These are phyloP conservation scores for Hippophae gyantsensis DNA, from an alignment of 306 rosid genomes.

Conservation along the genomic window DNA sequence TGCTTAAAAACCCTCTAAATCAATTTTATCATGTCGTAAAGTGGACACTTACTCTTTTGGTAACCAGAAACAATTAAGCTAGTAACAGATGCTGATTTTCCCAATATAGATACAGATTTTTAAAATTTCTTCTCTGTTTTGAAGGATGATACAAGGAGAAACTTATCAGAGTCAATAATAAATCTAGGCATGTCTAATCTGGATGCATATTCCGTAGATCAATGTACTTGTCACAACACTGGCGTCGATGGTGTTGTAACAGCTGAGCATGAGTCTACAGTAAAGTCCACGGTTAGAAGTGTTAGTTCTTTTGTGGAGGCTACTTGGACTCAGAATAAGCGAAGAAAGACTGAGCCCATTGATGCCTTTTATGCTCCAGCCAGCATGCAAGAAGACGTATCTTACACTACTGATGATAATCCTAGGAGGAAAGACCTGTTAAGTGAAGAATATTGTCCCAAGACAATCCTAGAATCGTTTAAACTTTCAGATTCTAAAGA, in stretches of 20 bases:
- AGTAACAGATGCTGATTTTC: slow-evolving; percentile 26
- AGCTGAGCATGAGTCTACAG: slow-evolving; percentile 22
- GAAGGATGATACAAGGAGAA: no score
- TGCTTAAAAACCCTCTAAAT: slow-evolving; percentile 2
- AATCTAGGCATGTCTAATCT: no score
- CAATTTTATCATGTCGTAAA: slow-evolving; percentile 16
- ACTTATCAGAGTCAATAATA: no score
- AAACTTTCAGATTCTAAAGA: slow-evolving; percentile 27
- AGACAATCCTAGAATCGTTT: slow-evolving; percentile 25
- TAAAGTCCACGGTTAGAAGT: slow-evolving; percentile 15
- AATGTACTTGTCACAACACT: slow-evolving; percentile 19
- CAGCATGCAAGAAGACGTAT: slow-evolving; percentile 22
- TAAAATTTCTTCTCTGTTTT: neutral
- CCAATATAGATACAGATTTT: slow-evolving; percentile 22
- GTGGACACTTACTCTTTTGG: slow-evolving; percentile 11
- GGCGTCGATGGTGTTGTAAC: slow-evolving; percentile 16
- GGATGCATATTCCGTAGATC: slow-evolving; percentile 17
- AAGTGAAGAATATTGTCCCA: slow-evolving; percentile 27
- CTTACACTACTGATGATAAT: slow-evolving; percentile 20
- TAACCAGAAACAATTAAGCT: neutral
- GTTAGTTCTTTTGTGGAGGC: slow-evolving; percentile 28
- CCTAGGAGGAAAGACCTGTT: slow-evolving; percentile 17
- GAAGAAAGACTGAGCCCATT: slow-evolving; percentile 36
- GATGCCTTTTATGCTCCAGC: slow-evolving; percentile 25
- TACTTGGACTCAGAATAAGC: slow-evolving; percentile 37